Conservation (phyloP, 163 green algal species). For the Scenedesmus sp. region DNA sequence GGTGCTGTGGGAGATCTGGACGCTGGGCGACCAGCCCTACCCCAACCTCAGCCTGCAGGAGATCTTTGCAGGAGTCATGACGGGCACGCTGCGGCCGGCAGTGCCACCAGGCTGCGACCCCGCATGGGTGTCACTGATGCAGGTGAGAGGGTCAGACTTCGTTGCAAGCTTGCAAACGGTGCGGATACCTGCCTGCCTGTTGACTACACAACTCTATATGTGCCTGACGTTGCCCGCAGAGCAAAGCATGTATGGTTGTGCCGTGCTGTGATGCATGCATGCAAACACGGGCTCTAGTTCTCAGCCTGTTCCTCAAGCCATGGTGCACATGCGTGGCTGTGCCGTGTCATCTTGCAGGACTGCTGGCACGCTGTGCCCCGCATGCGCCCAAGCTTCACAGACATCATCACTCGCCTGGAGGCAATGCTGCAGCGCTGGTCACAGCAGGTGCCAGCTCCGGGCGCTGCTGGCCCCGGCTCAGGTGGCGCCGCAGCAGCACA, state of each 20-base stretch:
- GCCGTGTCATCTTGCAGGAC: conserved; percentile 14
- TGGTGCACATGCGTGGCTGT: background rate
- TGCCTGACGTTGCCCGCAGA: too few species aligned
- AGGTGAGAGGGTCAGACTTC: background rate
- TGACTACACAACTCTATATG: too few species aligned
- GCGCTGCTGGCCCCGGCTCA: background rate
- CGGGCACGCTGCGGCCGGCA: conserved; percentile 64
- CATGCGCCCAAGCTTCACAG: conserved; percentile 59
- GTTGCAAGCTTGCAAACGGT: too few species aligned
- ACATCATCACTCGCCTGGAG: conserved; percentile 63
- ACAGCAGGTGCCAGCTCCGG: background rate
- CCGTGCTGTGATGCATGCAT: too few species aligned
- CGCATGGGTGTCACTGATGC: conserved; percentile 68
- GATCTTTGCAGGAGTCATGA: conserved; percentile 73
- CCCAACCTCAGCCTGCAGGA: conserved; percentile 62
- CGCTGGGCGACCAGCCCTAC: conserved; percentile 72
- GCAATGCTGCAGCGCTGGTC: conserved; percentile 52
- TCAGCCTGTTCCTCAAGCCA: too few species aligned
- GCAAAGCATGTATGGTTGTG: too few species aligned
- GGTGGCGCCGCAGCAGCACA: background rate
- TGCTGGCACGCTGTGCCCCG: conserved; percentile 61
- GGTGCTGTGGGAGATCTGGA: conserved; percentile 85
- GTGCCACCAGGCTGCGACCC: conserved; percentile 66
- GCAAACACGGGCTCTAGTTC: too few species aligned
- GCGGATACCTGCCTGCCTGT: too few species aligned